Percentiles rank a stretch among this genome's conserved stretches.
phyloP scores from a whole-genome alignment of 2,329 filamentous ascomycete genomes.

The Sordariomycetes sp. region DNA sequence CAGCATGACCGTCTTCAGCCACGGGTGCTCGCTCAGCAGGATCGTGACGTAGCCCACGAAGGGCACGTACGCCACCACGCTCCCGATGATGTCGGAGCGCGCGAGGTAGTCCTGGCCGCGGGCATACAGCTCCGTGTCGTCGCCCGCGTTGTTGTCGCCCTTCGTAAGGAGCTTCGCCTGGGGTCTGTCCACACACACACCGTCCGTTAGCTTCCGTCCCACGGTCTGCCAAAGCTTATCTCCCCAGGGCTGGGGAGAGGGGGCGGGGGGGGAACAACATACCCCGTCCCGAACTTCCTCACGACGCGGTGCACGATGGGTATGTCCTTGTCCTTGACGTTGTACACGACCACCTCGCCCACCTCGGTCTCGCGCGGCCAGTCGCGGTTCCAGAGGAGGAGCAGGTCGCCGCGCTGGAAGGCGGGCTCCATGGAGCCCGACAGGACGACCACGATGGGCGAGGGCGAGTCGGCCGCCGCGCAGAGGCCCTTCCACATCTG shows the following conservation, averaged over 20 bases:
- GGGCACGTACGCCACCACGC: conserved; percentile 82
- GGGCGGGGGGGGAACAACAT: conserved; percentile 12
- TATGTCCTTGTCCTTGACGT: conserved; percentile 87
- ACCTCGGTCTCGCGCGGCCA: conserved; percentile 42
- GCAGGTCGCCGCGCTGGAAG: conserved; percentile 66
- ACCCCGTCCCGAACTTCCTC: conserved; percentile 56
- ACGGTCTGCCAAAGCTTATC: background rate
- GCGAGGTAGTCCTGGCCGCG: conserved; percentile 77
- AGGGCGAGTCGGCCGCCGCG: conserved; percentile 63
- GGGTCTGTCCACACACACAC: conserved; percentile 23
- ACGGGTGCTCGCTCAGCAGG: conserved; percentile 86
- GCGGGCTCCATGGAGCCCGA: conserved; percentile 79
- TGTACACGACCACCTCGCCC: conserved; percentile 55
- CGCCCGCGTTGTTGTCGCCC: conserved; percentile 89
- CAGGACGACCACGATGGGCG: conserved; percentile 73
- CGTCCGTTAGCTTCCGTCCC: background rate
- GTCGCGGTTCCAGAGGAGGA: conserved; percentile 69
- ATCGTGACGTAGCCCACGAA: conserved; percentile 98
- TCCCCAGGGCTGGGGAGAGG: background rate
- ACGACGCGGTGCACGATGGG: conserved; percentile 94
- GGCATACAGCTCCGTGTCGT: conserved; percentile 84
- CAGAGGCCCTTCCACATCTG: conserved; percentile 83
- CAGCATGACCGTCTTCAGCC: conserved; percentile 91
- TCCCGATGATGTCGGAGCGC: conserved; percentile 84
- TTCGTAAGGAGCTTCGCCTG: conserved; percentile 79